Evolutionary conservation across 192 early-diverging fungal genomes (phyloP).

Genomic region (Podila horticola): DNA sequence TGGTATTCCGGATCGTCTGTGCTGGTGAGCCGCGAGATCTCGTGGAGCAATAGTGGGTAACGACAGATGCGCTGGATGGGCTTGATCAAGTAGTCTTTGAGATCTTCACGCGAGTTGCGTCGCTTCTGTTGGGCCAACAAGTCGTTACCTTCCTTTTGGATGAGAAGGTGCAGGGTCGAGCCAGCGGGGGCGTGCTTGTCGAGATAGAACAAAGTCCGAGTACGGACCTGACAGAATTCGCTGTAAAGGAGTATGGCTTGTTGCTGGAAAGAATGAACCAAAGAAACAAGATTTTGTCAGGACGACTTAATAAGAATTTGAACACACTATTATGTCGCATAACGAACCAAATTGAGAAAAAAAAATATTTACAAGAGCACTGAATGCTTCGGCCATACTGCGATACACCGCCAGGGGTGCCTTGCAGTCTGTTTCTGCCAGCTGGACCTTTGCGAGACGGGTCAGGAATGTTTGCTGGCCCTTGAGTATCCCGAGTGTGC

Average conservation of each 20-base stretch:
- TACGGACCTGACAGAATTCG: slow-evolving; percentile 29
- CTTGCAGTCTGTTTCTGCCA: neutral
- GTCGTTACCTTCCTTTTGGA: slow-evolving; percentile 34
- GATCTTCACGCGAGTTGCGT: slow-evolving; percentile 16
- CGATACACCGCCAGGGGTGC: slow-evolving; percentile 13
- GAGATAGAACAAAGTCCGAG: slow-evolving; percentile 20
- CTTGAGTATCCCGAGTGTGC: slow-evolving; percentile 8
- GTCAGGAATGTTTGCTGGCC: slow-evolving; percentile 19
- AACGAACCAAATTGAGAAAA: neutral
- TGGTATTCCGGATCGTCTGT: slow-evolving; percentile 45
- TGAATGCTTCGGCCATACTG: slow-evolving; percentile 13
- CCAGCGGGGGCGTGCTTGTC: slow-evolving; percentile 3
- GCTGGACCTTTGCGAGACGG: neutral
- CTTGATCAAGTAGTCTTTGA: slow-evolving; percentile 60
- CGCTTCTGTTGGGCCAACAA: slow-evolving; percentile 28
- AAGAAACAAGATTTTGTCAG: neutral
- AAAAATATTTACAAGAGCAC: slow-evolving; percentile 9
- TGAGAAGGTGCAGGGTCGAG: neutral
- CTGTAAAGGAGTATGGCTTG: slow-evolving; percentile 14
- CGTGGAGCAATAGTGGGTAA: slow-evolving; percentile 84
- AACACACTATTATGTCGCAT: neutral
- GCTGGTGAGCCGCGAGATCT: slow-evolving; percentile 65
- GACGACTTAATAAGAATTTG: neutral
- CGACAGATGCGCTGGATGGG: slow-evolving; percentile 93
- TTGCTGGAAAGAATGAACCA: neutral